phyloP scores from a whole-genome alignment of 2,329 filamentous ascomycete genomes.

The Xylariaceae sp. region DNA sequence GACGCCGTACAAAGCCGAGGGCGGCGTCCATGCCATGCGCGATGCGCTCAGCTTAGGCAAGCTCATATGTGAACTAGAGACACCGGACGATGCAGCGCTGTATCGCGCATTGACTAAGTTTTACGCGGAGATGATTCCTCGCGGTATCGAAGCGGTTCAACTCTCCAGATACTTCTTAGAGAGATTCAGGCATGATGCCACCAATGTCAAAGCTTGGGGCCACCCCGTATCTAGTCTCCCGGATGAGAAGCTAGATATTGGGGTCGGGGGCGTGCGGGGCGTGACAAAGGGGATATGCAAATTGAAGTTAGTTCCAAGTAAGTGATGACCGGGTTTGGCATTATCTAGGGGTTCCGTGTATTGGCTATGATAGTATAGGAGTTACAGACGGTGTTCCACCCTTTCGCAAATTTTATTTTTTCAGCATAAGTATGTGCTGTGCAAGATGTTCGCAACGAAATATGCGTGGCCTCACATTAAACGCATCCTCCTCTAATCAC shows the following conservation, averaged over 20 bases:
- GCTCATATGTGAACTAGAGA: constrained; percentile 20
- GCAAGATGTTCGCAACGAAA: background rate
- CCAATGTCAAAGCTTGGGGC: constrained; percentile 18
- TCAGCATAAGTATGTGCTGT: too few relatives aligned
- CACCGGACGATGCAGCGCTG: constrained; percentile 16
- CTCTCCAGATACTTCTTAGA: constrained; percentile 22
- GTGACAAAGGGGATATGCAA: constrained; percentile 23
- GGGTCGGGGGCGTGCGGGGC: constrained; percentile 15
- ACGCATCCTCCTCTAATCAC: background rate
- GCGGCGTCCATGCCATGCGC: constrained; percentile 23
- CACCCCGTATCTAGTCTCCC: constrained; percentile 19
- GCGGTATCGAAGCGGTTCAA: constrained; percentile 31
- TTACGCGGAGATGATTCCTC: constrained; percentile 30
- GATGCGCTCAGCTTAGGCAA: constrained; percentile 52
- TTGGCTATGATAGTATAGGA: background rate
- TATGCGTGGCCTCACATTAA: background rate
- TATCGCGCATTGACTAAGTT: constrained; percentile 24
- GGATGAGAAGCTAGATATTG: constrained; percentile 20
- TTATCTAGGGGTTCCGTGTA: background rate
- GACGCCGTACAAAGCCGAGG: constrained; percentile 26
- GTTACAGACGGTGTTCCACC: background rate
- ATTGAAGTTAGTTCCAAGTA: constrained; percentile 17
- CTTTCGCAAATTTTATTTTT: too few relatives aligned
- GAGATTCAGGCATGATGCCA: constrained; percentile 18
- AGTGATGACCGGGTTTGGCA: background rate